Evolutionary conservation across 2,329 filamentous ascomycete genomes (phyloP).

Genomic region (Colletotrichum cuscutae): DNA sequence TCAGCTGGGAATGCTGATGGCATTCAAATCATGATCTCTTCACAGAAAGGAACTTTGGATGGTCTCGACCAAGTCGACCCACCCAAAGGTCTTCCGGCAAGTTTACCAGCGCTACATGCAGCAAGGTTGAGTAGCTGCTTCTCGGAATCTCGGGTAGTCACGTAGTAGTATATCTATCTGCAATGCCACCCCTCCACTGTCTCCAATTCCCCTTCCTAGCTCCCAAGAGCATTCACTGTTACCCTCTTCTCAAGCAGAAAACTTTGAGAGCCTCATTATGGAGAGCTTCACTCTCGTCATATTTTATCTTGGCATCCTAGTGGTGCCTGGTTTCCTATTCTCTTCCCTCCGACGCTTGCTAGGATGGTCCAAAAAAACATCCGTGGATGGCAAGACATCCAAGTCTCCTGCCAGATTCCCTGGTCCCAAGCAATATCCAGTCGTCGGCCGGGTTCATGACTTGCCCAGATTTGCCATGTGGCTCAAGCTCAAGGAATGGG

Average conservation of each 20-base stretch:
- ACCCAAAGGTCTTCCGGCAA: not conserved
- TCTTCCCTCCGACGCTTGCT: conserved; percentile 52
- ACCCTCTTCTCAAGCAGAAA: too few species aligned
- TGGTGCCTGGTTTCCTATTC: conserved; percentile 53
- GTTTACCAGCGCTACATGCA: not conserved
- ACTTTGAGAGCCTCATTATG: conserved; percentile 41
- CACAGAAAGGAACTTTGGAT: not conserved
- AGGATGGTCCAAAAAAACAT: conserved; percentile 40
- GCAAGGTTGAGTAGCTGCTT: not conserved
- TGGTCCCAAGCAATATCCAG: conserved; percentile 57
- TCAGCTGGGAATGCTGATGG: not conserved
- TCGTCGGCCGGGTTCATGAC: conserved; percentile 61
- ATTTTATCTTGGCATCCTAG: conserved; percentile 54
- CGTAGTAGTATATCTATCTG: not conserved
- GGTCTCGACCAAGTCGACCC: not conserved
- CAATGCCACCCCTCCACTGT: not conserved
- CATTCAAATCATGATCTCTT: not conserved
- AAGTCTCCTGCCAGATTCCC: conserved; percentile 50
- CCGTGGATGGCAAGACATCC: not conserved
- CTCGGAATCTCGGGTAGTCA: not conserved
- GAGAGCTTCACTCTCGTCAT: conserved; percentile 51
- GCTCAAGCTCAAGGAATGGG: conserved; percentile 63
- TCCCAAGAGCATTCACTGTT: not conserved
- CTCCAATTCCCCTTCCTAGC: too few species aligned
- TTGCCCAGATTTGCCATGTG: conserved; percentile 57